These are phyloP conservation scores for Atkinsonella texensis DNA, from an alignment of 2,329 filamentous ascomycete species.

Conservation along the genomic window DNA sequence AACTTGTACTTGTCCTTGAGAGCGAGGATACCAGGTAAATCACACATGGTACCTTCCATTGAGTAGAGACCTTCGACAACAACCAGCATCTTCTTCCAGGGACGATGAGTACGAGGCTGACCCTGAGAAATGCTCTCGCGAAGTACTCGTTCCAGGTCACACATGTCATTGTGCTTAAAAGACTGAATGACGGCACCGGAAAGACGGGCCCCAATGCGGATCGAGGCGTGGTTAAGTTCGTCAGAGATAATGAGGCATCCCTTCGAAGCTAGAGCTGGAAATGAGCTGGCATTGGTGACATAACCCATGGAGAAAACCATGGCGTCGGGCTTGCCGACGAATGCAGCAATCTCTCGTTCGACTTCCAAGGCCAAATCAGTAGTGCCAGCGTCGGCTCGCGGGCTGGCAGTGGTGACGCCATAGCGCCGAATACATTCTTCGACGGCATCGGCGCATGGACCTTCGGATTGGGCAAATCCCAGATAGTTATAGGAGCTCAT, in stretches of 20 bases:
- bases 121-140: slow-evolving; percentile 92
- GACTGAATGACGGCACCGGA: slow-evolving; percentile 91
- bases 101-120: slow-evolving; percentile 93
- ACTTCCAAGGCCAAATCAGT: slow-evolving; percentile 81
- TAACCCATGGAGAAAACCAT: slow-evolving; percentile 99
- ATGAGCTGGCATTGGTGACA: slow-evolving; percentile 85
- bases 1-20: slow-evolving; percentile 97
- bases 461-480: slow-evolving; percentile 93
- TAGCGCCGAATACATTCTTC: slow-evolving; percentile 79
- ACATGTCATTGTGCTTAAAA: slow-evolving; percentile 97
- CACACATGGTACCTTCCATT: slow-evolving; percentile 98
- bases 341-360: slow-evolving; percentile 76
- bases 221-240: slow-evolving; percentile 95
- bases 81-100: slow-evolving; percentile 98
- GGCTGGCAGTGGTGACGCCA: slow-evolving; percentile 70
- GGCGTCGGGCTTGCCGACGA: slow-evolving; percentile 85
- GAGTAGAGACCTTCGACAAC: slow-evolving; percentile 96
- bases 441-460: slow-evolving; percentile 86
- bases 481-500: slow-evolving; percentile 99
- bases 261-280: slow-evolving; percentile 85
- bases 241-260: slow-evolving; percentile 92
- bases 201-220: slow-evolving; percentile 85
- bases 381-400: slow-evolving; percentile 74
- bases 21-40: slow-evolving; percentile 77
- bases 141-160: slow-evolving; percentile 70